Conservation (phyloP, 129 eudicot genomes). For the Artemisia argyi region DNA sequence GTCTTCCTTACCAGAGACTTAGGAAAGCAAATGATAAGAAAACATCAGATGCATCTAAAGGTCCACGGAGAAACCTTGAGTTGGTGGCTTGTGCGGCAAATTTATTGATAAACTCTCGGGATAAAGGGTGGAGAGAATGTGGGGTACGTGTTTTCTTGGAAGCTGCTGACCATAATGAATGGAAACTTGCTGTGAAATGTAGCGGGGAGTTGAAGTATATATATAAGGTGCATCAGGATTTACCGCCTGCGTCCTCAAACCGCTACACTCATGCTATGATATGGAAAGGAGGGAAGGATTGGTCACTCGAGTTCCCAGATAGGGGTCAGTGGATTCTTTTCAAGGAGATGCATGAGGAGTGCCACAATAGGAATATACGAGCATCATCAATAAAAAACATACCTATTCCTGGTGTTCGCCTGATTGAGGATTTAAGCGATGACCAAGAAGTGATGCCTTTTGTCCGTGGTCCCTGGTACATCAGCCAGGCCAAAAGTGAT, state of each 20-base stretch:
- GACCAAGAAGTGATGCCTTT: slow-evolving; percentile 41
- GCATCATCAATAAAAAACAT: slow-evolving; percentile 90
- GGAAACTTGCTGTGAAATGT: slow-evolving; percentile 76
- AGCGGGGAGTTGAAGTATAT: slow-evolving; percentile 69
- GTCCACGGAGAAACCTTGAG: slow-evolving; percentile 55
- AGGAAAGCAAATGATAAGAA: slow-evolving; percentile 72
- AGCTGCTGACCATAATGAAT: slow-evolving; percentile 71
- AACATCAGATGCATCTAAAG: slow-evolving; percentile 39
- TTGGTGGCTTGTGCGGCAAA: slow-evolving; percentile 74
- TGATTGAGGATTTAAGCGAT: slow-evolving; percentile 53
- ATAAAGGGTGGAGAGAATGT: slow-evolving; percentile 83
- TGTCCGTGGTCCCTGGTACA: slow-evolving; percentile 53
- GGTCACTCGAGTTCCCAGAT: slow-evolving; percentile 89
- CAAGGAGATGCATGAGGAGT: slow-evolving; percentile 95
- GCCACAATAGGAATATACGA: slow-evolving; percentile 80
- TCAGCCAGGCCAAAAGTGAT: slow-evolving; percentile 74
- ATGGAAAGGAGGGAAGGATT: slow-evolving; percentile 98
- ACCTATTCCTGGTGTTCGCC: slow-evolving; percentile 87
- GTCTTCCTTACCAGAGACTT: slow-evolving; percentile 62
- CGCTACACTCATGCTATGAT: slow-evolving; percentile 95
- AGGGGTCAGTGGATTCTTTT: slow-evolving; percentile 80
- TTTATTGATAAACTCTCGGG: slow-evolving; percentile 65
- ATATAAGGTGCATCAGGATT: slow-evolving; percentile 66
- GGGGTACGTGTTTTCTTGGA: slow-evolving; percentile 75
- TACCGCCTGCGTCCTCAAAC: slow-evolving; percentile 79